Evolutionary conservation across 768 basidiomycete genomes (phyloP), one percentile per base, ranked within the genome.

Genomic region (Boletus rubropictus): DNA sequence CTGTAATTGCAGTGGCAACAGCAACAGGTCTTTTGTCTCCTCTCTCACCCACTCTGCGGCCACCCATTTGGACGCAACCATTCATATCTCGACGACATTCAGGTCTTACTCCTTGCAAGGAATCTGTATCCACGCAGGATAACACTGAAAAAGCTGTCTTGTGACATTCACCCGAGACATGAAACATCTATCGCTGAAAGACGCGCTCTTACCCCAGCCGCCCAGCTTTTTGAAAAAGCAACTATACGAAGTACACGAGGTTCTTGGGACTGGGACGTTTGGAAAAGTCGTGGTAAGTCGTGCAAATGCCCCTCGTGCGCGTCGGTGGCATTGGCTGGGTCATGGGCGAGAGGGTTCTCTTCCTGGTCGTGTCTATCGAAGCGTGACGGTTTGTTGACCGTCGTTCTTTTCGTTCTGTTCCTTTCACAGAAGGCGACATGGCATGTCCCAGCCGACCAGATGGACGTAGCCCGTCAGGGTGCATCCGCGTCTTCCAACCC

Each of bases 201-300:
- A 84, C 48, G 74, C 77, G 9, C 64, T 95, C 18, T 73, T 93
- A 4, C 81, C 84, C 0, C 91, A 95, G 58, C 93, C 93, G 0
- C 75, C 87, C 0, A 90, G 87, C 46, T 94, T 89, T 63, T 68
- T 63, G 53, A 93, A 93, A 77, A 96, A 95, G 75, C 89, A 86
- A 65, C 61, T 73, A 20, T 90, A 91, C 56, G 83, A 84, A 50
- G 68, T 86, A 1, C 80, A 86, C 49, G 76, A 84, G 24, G 73
- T 81, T 4, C 72, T 94, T 4, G 93, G 93, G 5, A 75, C 76
- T 12, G 93, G 93, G 3, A 83, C 90, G 0, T 96, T 95, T 67
- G 93, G 93, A 21, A 89, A 90, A 63, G 95, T 97, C 39, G 75
- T 91, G 65, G 86, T 89, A 58, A 69, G 71, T 69, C 15, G 36